Evolutionary conservation across 768 basidiomycete genomes (phyloP), one percentile per base, ranked within the genome.

Genomic region (Crepidotus variabilis): DNA sequence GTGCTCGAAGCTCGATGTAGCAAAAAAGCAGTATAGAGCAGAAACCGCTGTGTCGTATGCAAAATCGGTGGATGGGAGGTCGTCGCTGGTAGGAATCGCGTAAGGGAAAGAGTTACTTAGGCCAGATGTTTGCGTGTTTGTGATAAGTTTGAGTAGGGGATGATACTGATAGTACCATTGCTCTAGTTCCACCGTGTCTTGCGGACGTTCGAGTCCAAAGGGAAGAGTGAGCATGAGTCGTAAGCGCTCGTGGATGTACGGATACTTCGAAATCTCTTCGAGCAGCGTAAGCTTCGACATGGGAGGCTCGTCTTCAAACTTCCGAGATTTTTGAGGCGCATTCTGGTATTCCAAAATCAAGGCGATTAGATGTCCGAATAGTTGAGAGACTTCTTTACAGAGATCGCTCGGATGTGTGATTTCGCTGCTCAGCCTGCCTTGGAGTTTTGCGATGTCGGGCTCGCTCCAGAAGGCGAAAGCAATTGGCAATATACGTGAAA

Each of bases 401-500:
- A 79, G 57, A n/a, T 47, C 16, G 52, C 70, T 75, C 8, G 77
- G 75, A 60, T 80, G 78, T 5, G 78, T 79, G 2, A 72, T 70
- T 47, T 62, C 61, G 60, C 77, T 78, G 61, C 75, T 78, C 51
- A 72, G 67, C 47, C 70, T 62, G 2, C 72, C 76, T 47, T 69
- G 74, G 14, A 55, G 55, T 49, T 59, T 65, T 7, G 74, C 73
- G 32, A 63, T 57, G 6, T 53, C 56, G 13, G 71, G 69, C 52
- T 74, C 67, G 24, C 68, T 63, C 74, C 74, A 77, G 57, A 77
- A 79, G 21, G 73, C 70, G 21, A 81, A 65, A 0, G 72, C 75
- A 1, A 80, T 63, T 6, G 78, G 77, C 5, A 78, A 55, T 35
- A 80, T 64, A n/a, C 79, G 74, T 75, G 79, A 75, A 36, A 81